Evolutionary conservation across 2,329 filamentous ascomycete species (phyloP).

Genomic region (Calonectria hawksworthii): DNA sequence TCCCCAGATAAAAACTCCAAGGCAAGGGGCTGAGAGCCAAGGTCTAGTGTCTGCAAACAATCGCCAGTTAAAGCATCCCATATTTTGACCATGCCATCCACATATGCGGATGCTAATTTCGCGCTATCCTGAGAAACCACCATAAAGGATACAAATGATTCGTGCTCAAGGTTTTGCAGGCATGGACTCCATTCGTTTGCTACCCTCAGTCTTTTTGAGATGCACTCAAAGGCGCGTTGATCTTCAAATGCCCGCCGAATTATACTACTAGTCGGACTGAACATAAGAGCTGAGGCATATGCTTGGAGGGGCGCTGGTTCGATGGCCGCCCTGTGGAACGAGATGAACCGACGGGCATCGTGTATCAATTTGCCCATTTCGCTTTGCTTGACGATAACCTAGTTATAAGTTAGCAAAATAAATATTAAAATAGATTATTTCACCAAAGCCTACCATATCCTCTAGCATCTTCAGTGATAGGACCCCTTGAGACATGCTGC

Average conservation of each 20-base stretch:
- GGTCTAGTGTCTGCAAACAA: not conserved
- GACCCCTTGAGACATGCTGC: not conserved
- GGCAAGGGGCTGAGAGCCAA: not conserved
- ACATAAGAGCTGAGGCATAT: not conserved
- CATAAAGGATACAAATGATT: not conserved
- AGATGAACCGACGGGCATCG: not conserved
- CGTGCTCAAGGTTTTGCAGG: not conserved
- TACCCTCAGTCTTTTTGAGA: not conserved
- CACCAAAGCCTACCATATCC: not conserved
- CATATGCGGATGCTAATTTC: not conserved
- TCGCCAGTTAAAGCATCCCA: not conserved
- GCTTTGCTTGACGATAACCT: not conserved
- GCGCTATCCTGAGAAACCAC: not conserved
- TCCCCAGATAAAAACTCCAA: not conserved
- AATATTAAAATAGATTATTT: not conserved
- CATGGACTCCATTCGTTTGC: not conserved
- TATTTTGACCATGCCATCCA: not conserved
- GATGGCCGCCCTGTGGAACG: not conserved
- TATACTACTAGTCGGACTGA: not conserved
- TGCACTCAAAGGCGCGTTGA: not conserved
- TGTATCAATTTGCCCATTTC: not conserved
- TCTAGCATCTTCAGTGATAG: not conserved
- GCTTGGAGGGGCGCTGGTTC: not conserved
- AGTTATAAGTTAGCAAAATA: not conserved
- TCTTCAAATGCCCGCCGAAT: not conserved